A percentile compares a stretch with the other conserved stretches of the same genome.
These are phyloP conservation scores for Cordia subcordata DNA, from an alignment of 257 asterid species.

Conservation along the genomic window DNA sequence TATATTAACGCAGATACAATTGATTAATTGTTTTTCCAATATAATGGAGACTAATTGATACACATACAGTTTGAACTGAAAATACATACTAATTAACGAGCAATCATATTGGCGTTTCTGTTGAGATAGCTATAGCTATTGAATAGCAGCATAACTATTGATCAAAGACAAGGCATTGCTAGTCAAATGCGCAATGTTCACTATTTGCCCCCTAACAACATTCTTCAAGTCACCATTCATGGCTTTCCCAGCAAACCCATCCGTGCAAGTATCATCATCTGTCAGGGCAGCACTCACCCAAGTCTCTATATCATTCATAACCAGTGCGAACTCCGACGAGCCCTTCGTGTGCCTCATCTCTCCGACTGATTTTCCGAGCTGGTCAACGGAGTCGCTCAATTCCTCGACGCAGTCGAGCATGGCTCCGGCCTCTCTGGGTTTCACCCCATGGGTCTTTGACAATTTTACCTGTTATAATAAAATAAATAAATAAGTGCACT, in stretches of 20 bases:
- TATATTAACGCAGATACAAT: no score
- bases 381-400: conserved; percentile 49
- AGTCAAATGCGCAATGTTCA: conserved; percentile 37
- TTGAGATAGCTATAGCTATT: no score
- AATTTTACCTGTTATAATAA: no score
- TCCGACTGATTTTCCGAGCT: conserved; percentile 37
- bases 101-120: no score
- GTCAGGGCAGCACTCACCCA: conserved; percentile 45
- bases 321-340: conserved; percentile 15
- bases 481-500: conserved; percentile 49
- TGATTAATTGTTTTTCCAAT: no score
- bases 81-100: no score
- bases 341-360: conserved; percentile 29
- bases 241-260: conserved; percentile 38
- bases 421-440: conserved; percentile 49
- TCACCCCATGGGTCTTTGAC: background rate
- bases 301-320: conserved; percentile 27
- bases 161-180: conserved; percentile 45
- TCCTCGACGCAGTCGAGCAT: conserved; percentile 68
- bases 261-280: conserved; percentile 30
- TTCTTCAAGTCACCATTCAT: conserved; percentile 31
- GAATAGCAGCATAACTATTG: conserved; percentile 39
- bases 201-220: conserved; percentile 22
- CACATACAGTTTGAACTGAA: no score
- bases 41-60: no score